phyloP scores from a whole-genome alignment of 306 rosid species.

The Pyrus betulifolia region DNA sequence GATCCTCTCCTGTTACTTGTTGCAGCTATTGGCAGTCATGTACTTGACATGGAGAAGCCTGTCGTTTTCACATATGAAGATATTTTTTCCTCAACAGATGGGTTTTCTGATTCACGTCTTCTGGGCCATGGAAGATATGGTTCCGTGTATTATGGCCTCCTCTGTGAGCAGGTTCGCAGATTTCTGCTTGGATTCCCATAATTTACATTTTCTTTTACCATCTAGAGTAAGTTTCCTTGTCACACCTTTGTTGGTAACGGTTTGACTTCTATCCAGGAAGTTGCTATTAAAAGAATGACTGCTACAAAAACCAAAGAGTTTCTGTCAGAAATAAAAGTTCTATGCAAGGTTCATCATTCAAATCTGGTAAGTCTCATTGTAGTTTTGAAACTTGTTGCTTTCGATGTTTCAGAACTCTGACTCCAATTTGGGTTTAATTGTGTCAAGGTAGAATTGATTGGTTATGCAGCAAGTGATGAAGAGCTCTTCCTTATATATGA shows the following conservation, averaged over 20 bases:
- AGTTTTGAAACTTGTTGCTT: slow-evolving; percentile 23
- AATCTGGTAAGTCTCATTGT: slow-evolving; percentile 64
- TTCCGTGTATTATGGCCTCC: slow-evolving; percentile 75
- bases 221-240: slow-evolving; percentile 1
- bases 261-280: slow-evolving; percentile 58
- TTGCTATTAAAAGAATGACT: slow-evolving; percentile 95
- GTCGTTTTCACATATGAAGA: slow-evolving; percentile 74
- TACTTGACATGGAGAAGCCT: slow-evolving; percentile 77
- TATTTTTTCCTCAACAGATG: slow-evolving; percentile 60
- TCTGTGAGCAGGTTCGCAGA: slow-evolving; percentile 71
- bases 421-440: slow-evolving; percentile 28
- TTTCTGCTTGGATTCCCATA: slow-evolving; percentile 7
- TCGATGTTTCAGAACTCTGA: slow-evolving; percentile 28
- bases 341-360: slow-evolving; percentile 93
- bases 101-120: slow-evolving; percentile 83
- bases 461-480: slow-evolving; percentile 80
- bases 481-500: slow-evolving; percentile 87
- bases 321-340: slow-evolving; percentile 81
- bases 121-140: slow-evolving; percentile 96
- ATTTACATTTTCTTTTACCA: not conserved
- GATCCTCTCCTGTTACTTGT: slow-evolving; percentile 5
- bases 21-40: slow-evolving; percentile 64
- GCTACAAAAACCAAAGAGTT: slow-evolving; percentile 89
- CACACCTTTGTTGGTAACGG: slow-evolving; percentile 10
- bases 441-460: slow-evolving; percentile 99